Percentiles rank a stretch among this genome's conserved stretches.
Conservation (phyloP, 371 early-diverging fungal genomes). For the Furculomyces boomerangus region DNA sequence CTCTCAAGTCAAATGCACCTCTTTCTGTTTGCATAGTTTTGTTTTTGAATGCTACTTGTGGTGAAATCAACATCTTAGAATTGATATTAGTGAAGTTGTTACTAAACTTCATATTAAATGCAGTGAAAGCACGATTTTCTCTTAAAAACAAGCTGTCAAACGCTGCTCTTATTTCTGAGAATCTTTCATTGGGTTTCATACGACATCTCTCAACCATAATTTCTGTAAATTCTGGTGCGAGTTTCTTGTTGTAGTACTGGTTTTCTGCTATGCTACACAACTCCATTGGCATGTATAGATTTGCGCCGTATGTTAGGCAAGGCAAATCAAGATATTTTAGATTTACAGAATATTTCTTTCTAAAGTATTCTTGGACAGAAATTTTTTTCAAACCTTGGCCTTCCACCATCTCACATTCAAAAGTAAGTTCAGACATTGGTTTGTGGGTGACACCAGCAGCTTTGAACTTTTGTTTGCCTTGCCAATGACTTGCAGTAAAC, state of each 20-base stretch:
- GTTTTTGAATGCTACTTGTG: too few species aligned
- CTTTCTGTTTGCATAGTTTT: too few species aligned
- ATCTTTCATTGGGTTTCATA: slow-evolving; percentile 48
- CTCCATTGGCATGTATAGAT: slow-evolving; percentile 65
- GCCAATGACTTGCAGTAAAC: slow-evolving; percentile 3
- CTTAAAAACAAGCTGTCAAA: slow-evolving; percentile 27
- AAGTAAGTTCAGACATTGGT: slow-evolving; percentile 43
- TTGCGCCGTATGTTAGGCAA: slow-evolving; percentile 45
- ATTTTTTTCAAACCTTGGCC: slow-evolving; percentile 17
- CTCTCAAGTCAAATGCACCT: too few species aligned
- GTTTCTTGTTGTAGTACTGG: slow-evolving; percentile 35
- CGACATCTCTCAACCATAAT: slow-evolving; percentile 85
- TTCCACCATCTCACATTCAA: slow-evolving; percentile 26
- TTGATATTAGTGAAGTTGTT: slow-evolving; percentile 36
- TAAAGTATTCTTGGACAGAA: slow-evolving; percentile 59
- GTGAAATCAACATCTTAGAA: slow-evolving; percentile 57
- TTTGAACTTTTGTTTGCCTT: slow-evolving; percentile 41
- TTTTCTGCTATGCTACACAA: slow-evolving; percentile 61
- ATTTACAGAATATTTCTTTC: slow-evolving; percentile 35
- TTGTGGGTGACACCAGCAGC: slow-evolving; percentile 40
- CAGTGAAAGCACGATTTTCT: slow-evolving; percentile 30
- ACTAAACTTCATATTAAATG: slow-evolving; percentile 48
- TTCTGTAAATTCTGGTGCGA: too few species aligned
- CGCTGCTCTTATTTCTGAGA: slow-evolving; percentile 35
- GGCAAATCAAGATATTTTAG: slow-evolving; percentile 64